Conservation (phyloP, 176 grass and related monocot genomes). For the Eleusine indica region DNA sequence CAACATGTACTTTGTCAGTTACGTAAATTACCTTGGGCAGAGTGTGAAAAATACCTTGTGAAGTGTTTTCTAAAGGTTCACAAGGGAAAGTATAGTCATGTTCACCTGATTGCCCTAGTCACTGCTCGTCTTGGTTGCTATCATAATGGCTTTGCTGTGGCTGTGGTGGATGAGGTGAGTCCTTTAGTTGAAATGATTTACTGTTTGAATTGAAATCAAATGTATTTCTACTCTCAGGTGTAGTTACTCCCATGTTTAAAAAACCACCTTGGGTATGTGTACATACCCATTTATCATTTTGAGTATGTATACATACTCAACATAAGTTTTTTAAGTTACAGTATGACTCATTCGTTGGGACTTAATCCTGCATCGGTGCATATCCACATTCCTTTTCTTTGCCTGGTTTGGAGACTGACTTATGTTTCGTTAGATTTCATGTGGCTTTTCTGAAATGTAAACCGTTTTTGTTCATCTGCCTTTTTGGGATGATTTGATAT, state of each 20-base stretch:
- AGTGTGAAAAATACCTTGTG: constrained; percentile 64
- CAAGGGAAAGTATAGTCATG: constrained; percentile 81
- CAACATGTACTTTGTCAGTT: constrained; percentile 72
- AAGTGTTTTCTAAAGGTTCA: constrained; percentile 86
- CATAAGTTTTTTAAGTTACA: not conserved
- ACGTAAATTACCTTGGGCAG: constrained; percentile 74
- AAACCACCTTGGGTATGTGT: no score
- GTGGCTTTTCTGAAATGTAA: not conserved
- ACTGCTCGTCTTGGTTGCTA: constrained; percentile 63
- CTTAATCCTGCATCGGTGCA: not conserved
- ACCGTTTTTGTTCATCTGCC: not conserved
- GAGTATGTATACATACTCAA: no score
- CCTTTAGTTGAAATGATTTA: not conserved
- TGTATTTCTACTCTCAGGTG: not conserved
- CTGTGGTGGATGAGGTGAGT: constrained; percentile 72
- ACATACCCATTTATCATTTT: no score
- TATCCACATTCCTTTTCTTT: constrained; percentile 25
- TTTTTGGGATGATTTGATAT: constrained; percentile 17
- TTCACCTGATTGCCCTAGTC: constrained; percentile 65
- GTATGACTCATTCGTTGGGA: not conserved
- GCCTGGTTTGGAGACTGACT: no score
- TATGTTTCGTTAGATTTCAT: not conserved
- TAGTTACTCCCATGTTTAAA: no score
- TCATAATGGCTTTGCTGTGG: constrained; percentile 68
- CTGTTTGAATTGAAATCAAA: not conserved